Percentiles rank a stretch among this genome's conserved stretches.
phyloP scores from a whole-genome alignment of 2,329 filamentous ascomycete species.

The Claviceps cyperi region DNA sequence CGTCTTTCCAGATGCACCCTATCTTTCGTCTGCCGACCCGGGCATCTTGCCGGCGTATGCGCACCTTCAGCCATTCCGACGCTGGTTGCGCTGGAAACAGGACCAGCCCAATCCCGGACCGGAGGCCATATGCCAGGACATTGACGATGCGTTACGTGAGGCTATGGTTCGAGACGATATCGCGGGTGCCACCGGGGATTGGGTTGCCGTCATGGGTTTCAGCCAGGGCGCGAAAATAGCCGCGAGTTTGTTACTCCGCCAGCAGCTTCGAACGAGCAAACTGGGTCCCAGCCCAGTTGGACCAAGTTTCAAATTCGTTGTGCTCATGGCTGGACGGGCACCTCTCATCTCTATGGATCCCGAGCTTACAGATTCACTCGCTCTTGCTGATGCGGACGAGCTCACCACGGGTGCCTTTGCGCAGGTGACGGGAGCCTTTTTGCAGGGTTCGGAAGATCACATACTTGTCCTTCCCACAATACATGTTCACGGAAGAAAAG shows the following conservation, averaged over 20 bases:
- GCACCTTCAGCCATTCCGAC: conserved; percentile 45
- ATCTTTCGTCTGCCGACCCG: conserved; percentile 42
- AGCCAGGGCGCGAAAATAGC: conserved; percentile 46
- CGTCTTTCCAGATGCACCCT: conserved; percentile 54
- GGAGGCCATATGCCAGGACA: conserved; percentile 22
- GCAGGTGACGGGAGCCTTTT: neutral
- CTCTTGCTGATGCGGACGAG: neutral
- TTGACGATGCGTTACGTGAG: conserved; percentile 19
- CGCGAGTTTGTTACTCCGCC: conserved; percentile 38
- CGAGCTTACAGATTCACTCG: conserved; percentile 3
- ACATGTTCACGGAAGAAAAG: conserved; percentile 27
- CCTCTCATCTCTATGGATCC: conserved; percentile 6
- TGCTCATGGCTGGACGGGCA: conserved; percentile 7
- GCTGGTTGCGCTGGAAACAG: conserved; percentile 29
- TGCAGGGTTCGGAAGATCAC: neutral
- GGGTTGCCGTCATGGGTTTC: conserved; percentile 45
- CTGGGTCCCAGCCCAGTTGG: neutral
- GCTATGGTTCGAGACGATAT: conserved; percentile 34
- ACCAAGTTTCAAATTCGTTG: conserved; percentile 7
- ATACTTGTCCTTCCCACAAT: conserved; percentile 7
- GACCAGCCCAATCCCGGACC: neutral
- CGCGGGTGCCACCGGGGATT: conserved; percentile 28
- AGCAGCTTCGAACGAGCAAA: conserved; percentile 33
- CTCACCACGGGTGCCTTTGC: neutral
- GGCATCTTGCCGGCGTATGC: conserved; percentile 48